Conservation (phyloP, 2,329 filamentous ascomycete species). For the Fusarium equiseti region DNA sequence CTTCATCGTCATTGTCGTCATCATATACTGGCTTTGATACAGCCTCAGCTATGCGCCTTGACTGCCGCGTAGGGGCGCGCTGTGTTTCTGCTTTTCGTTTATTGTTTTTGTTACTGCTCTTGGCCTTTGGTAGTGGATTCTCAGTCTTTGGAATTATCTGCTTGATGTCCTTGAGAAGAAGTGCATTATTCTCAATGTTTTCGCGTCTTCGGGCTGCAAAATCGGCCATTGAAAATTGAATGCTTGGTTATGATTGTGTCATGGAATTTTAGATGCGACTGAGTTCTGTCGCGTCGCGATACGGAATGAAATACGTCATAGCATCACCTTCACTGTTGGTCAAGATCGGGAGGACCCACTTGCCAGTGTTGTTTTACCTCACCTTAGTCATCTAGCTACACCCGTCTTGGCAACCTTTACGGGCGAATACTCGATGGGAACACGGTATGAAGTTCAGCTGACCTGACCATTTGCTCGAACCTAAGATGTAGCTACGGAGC, state of each 20-base stretch:
- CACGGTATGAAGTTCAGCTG: neutral
- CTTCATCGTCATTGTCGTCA: neutral
- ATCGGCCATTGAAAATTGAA: neutral
- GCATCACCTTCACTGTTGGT: neutral
- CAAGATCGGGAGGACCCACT: neutral
- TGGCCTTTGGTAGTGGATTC: neutral
- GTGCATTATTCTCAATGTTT: slow-evolving; percentile 11
- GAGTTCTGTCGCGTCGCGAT: neutral
- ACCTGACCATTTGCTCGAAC: neutral
- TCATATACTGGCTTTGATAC: neutral
- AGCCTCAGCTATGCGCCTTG: slow-evolving; percentile 16
- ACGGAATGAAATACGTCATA: neutral
- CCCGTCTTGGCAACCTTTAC: neutral
- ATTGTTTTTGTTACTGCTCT: neutral
- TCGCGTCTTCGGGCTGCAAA: slow-evolving; percentile 1
- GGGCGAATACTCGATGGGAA: neutral
- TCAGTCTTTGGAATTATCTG: neutral
- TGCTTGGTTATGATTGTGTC: neutral
- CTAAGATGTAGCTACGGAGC: neutral
- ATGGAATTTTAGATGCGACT: neutral
- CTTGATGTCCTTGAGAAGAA: slow-evolving; percentile 9
- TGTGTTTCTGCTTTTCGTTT: slow-evolving; percentile 6
- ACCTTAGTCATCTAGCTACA: neutral
- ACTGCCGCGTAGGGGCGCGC: slow-evolving; percentile 10
- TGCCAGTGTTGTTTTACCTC: neutral